phyloP scores from a whole-genome alignment of 83 land plant genomes.

The Diphasiastrum complanatum region DNA sequence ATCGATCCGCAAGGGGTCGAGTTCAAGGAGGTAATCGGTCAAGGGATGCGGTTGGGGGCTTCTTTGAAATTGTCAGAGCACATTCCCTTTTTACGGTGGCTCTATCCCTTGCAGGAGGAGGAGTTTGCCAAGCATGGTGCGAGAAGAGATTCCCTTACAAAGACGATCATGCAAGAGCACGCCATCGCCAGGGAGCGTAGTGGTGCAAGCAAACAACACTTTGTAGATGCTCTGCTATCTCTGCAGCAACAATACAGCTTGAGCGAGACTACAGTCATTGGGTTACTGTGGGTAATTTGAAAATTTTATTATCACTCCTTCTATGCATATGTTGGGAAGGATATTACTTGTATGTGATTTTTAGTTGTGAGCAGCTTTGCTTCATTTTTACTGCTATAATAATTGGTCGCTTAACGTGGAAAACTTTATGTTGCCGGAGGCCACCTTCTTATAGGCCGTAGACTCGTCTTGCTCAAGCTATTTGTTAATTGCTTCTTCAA shows the following conservation, averaged over 20 bases:
- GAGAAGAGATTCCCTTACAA: constrained; percentile 61
- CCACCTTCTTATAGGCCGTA: too few relatives aligned
- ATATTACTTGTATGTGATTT: too few relatives aligned
- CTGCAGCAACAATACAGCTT: constrained; percentile 71
- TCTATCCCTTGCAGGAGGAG: constrained; percentile 82
- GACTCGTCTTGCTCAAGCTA: too few relatives aligned
- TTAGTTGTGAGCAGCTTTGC: too few relatives aligned
- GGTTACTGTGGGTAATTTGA: constrained; percentile 77
- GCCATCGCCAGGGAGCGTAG: constrained; percentile 40
- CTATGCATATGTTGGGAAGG: too few relatives aligned
- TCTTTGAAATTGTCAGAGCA: constrained; percentile 69
- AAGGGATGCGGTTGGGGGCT: constrained; percentile 75
- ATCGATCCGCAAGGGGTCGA: constrained; percentile 76
- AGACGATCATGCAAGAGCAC: constrained; percentile 83
- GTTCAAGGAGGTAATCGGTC: constrained; percentile 71
- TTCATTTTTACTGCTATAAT: too few relatives aligned
- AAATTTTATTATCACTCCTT: too few relatives aligned
- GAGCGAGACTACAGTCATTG: constrained; percentile 87
- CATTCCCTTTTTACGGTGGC: constrained; percentile 80
- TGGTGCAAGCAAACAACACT: constrained; percentile 64
- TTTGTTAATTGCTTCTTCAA: too few relatives aligned
- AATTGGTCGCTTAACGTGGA: too few relatives aligned
- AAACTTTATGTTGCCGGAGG: too few relatives aligned
- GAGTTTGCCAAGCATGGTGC: constrained; percentile 63
- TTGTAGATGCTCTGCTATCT: constrained; percentile 87